Conservation (phyloP, 2,329 filamentous ascomycete species). For the Pseudogymnoascus sp. region DNA sequence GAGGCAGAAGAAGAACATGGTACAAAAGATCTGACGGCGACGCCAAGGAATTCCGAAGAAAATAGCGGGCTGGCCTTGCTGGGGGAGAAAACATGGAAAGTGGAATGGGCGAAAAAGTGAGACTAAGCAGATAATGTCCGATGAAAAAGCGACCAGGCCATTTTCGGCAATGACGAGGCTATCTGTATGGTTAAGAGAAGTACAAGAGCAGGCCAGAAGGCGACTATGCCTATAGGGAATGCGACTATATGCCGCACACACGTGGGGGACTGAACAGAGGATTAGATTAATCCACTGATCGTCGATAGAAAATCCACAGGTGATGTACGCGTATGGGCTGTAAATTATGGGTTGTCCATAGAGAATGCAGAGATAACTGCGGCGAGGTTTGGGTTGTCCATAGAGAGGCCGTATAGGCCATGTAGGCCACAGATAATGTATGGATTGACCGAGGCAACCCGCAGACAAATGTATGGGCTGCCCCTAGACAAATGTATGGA, state of each 20-base stretch:
- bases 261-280: not conserved
- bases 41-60: not conserved
- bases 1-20: not conserved
- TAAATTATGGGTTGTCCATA: not conserved
- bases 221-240: not conserved
- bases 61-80: not conserved
- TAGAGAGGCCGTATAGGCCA: not conserved
- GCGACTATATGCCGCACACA: not conserved
- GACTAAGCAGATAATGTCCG: not conserved
- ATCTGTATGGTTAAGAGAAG: not conserved
- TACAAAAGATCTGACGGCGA: not conserved
- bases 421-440: not conserved
- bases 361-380: not conserved
- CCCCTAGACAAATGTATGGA: not conserved
- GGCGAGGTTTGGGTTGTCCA: not conserved
- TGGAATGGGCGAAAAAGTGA: not conserved
- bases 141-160: not conserved
- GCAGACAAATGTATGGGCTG: too few species aligned
- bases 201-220: not conserved
- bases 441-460: not conserved
- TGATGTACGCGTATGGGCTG: not conserved
- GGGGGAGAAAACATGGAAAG: not conserved
- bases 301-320: not conserved
- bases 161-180: not conserved
- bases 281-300: not conserved